Evolutionary conservation across 1,284 basidiomycete genomes (phyloP).

Genomic region (Malassezia brasiliensis): DNA sequence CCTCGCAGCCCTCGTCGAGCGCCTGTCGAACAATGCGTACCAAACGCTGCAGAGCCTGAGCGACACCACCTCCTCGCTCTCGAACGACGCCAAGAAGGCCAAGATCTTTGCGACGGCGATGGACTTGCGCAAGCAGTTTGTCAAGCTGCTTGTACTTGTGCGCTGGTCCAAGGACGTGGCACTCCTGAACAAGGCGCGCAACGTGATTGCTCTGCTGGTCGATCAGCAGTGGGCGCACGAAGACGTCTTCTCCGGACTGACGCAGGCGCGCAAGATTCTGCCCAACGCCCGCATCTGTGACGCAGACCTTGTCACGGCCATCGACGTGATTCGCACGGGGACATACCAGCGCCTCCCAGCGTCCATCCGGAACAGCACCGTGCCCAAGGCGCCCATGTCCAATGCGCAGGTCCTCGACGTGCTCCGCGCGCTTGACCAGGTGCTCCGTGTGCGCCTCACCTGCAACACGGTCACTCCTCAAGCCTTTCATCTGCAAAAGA

Average conservation of each 20-base stretch:
- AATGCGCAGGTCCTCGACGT: constrained; percentile 61
- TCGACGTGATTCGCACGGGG: constrained; percentile 73
- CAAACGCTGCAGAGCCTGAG: constrained; percentile 70
- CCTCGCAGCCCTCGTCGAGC: constrained; percentile 64
- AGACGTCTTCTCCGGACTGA: constrained; percentile 59
- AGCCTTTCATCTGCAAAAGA: constrained; percentile 55
- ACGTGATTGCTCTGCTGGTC: constrained; percentile 35
- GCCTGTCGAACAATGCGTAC: constrained; percentile 68
- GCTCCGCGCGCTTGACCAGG: constrained; percentile 62
- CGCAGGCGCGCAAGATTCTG: constrained; percentile 56
- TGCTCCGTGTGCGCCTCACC: constrained; percentile 62
- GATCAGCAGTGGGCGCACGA: constrained; percentile 68
- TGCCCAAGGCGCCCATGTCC: constrained; percentile 59
- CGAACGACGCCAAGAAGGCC: constrained; percentile 68
- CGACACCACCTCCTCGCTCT: constrained; percentile 81
- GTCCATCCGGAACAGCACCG: constrained; percentile 59
- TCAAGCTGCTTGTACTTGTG: constrained; percentile 61
- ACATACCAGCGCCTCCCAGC: constrained; percentile 69
- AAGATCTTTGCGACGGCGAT: constrained; percentile 77
- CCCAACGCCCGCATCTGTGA: constrained; percentile 58
- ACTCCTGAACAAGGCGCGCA: constrained; percentile 31
- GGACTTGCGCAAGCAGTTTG: constrained; percentile 73
- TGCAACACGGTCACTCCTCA: constrained; percentile 43
- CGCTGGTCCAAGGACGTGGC: constrained; percentile 34
- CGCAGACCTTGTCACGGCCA: constrained; percentile 75